Percentiles rank a stretch among this genome's conserved stretches.
These are phyloP conservation scores for Platanus orientalis DNA, from an alignment of 164 flowering plant species.

Conservation along the genomic window DNA sequence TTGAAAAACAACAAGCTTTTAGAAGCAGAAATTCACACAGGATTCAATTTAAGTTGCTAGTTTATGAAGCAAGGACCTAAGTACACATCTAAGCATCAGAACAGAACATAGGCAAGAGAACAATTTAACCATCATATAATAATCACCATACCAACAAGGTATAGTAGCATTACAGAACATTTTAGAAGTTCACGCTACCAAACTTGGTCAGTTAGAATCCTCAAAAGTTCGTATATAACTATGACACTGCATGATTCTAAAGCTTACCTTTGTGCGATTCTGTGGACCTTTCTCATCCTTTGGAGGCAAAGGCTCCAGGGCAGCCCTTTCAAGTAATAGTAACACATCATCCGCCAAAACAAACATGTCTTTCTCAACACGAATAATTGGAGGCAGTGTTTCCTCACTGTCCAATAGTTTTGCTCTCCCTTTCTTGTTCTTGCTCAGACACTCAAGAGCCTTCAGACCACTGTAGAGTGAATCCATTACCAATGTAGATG, in stretches of 20 bases:
- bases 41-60: background rate
- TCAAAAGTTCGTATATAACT: background rate
- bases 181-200: background rate
- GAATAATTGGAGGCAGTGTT: slow-evolving; percentile 65
- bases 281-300: slow-evolving; percentile 98
- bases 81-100: background rate
- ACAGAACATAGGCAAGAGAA: background rate
- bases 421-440: slow-evolving; percentile 42
- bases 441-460: slow-evolving; percentile 79
- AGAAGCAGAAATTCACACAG: background rate
- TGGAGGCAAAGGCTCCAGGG: slow-evolving; percentile 85
- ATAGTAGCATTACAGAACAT: background rate
- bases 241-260: background rate
- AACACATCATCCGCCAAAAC: slow-evolving; percentile 86
- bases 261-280: slow-evolving; percentile 79
- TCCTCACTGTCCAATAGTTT: slow-evolving; percentile 57
- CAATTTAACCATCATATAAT: background rate
- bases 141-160: no score
- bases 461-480: slow-evolving; percentile 92
- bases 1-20: background rate
- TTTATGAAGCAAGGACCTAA: background rate
- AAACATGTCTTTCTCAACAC: slow-evolving; percentile 82
- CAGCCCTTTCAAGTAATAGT: slow-evolving; percentile 76
- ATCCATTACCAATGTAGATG: slow-evolving; percentile 97
- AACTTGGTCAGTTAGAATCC: background rate